phyloP scores from a whole-genome alignment of 768 basidiomycete species.

The Coprinellus micaceus region DNA sequence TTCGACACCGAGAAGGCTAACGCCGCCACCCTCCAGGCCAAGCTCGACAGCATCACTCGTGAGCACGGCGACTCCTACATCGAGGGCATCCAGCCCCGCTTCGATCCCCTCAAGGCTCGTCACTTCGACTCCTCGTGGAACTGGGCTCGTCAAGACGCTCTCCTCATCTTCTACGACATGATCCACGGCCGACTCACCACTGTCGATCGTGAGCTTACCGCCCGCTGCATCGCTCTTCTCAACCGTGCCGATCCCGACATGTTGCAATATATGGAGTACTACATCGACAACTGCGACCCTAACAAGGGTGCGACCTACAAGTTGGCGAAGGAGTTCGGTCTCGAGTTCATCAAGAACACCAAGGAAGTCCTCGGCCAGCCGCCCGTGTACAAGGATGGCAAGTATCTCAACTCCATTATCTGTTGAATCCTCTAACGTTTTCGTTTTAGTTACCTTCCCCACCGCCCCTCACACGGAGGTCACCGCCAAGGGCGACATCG shows the following conservation, averaged over 20 bases:
- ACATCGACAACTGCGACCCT: constrained; percentile 81
- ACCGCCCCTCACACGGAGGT: constrained; percentile 96
- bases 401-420: constrained; percentile 25
- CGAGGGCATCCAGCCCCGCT: constrained; percentile 91
- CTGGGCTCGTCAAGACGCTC: constrained; percentile 96
- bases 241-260: constrained; percentile 95
- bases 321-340: constrained; percentile 96
- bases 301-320: constrained; percentile 86
- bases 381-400: constrained; percentile 95
- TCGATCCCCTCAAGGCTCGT: constrained; percentile 93
- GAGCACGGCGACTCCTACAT: constrained; percentile 95
- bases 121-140: constrained; percentile 99
- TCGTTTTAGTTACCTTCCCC: constrained; percentile 82
- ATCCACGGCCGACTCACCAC: constrained; percentile 93
- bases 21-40: constrained; percentile 68
- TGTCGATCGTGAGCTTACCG: constrained; percentile 94
- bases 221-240: constrained; percentile 95
- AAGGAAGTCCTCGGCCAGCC: constrained; percentile 75
- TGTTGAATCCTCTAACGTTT: constrained; percentile 10
- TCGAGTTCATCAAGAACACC: constrained; percentile 92
- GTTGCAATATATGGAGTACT: constrained; percentile 92
- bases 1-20: constrained; percentile 84
- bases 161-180: constrained; percentile 98
- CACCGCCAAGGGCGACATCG: constrained; percentile 88
- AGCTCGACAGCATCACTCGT: constrained; percentile 80